Evolutionary conservation across 768 basidiomycete species (phyloP), one percentile per base, ranked within the genome.

Genomic region (Clitopilus passeckerianus): DNA sequence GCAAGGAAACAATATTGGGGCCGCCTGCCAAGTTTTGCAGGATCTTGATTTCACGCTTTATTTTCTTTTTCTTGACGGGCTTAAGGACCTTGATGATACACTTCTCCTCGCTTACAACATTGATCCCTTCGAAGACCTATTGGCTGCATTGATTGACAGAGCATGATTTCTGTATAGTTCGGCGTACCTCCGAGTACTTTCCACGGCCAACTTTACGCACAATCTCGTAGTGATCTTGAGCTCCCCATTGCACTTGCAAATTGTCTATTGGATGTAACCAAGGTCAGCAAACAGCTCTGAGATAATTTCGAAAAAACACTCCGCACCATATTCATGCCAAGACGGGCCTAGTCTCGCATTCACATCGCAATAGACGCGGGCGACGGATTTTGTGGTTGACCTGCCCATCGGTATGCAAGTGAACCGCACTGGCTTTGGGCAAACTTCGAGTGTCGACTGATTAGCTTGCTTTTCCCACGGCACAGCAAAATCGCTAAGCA

Each of bases 11-110:
- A 63, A 98, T 82, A 73, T 98, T 98, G 2, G 95, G 95, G 6
- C 96, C 96, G 23, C 96, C 95, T 0, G 95, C 93, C 30, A 98
- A 81, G 71, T 98, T 97, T 75, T 95, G 94, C 23, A 98, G 77
- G 68, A 98, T 96, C 80, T 98, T 98, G 73, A 98, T 97, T 77
- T 98, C 96, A 63, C 96, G 84, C 78, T 98, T 98, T 76, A 98
- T 98, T 78, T 98, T 98, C 86, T 98, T 98, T 86, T 98, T 98
- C 84, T 98, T 98, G 41, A 98, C 95, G 0, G 96, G 96, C 74
- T 98, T 98, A 65, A 98, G 82, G 33, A 98, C 96, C 74, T 98
- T 98, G 78, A 98, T 95, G 74, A 96, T 96, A 72, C 94, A 95
- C 75, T 95, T 95, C 75, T 92, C 90, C 67, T 93, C 91, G 61